Evolutionary conservation across 495 filamentous ascomycete species (phyloP).

Genomic region (Annulohypoxylon moriforme): DNA sequence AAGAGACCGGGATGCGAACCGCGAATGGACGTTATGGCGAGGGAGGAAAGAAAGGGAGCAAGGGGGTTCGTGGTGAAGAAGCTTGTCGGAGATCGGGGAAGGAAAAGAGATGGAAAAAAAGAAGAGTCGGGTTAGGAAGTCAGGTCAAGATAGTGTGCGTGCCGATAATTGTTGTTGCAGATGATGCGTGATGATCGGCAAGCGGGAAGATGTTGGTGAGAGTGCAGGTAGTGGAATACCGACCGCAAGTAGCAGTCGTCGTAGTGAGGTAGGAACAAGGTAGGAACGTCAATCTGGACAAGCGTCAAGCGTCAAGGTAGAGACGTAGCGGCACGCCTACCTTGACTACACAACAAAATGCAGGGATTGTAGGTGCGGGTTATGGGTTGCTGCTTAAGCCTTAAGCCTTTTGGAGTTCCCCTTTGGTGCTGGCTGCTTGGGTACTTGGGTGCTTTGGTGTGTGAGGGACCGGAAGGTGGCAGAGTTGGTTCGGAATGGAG

Average conservation of each 20-base stretch:
- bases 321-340: not conserved
- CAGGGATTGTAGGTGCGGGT: constrained; percentile 28
- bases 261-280: constrained; percentile 1
- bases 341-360: constrained; percentile 11
- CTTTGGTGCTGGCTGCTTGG: not conserved
- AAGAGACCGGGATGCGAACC: not conserved
- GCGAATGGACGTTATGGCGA: not conserved
- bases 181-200: constrained; percentile 46
- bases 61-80: constrained; percentile 3
- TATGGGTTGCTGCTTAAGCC: constrained; percentile 10
- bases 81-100: constrained; percentile 6
- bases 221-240: constrained; percentile 34
- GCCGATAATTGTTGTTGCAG: constrained; percentile 43
- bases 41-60: not conserved
- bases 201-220: constrained; percentile 41
- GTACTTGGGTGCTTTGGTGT: not conserved
- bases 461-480: constrained; percentile 29
- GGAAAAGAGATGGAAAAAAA: constrained; percentile 6
- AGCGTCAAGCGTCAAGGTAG: no score
- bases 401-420: constrained; percentile 22
- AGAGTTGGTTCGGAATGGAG: constrained; percentile 36
- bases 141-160: constrained; percentile 26
- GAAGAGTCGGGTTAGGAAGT: constrained; percentile 21
- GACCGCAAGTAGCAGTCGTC: constrained; percentile 13
- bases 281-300: constrained; percentile 1